Percentiles rank a stretch among this genome's conserved stretches.
These are phyloP conservation scores for Fusarium sp. DNA, from an alignment of 2,329 filamentous ascomycete genomes.

Conservation along the genomic window DNA sequence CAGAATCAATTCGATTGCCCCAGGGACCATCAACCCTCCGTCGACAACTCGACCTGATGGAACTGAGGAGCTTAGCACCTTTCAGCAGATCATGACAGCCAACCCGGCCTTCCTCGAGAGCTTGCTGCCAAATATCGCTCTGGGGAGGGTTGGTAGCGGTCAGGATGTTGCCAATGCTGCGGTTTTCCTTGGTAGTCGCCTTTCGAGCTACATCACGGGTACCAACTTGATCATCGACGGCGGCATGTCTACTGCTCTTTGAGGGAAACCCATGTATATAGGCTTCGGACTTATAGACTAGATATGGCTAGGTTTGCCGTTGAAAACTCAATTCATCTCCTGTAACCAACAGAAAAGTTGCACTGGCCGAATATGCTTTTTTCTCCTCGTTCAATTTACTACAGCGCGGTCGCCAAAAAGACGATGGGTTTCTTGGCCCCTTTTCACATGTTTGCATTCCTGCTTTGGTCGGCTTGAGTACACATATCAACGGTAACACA, in stretches of 20 bases:
- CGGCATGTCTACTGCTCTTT: constrained; percentile 13
- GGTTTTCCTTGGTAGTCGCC: constrained; percentile 38
- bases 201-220: constrained; percentile 38
- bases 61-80: constrained; percentile 35
- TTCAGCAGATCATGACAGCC: constrained; percentile 7
- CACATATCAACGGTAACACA: background rate
- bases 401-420: background rate
- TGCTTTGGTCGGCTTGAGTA: background rate
- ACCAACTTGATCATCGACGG: constrained; percentile 42
- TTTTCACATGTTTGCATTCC: background rate
- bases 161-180: constrained; percentile 42
- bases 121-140: constrained; percentile 18
- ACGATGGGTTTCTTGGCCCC: background rate
- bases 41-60: constrained; percentile 30
- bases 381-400: background rate
- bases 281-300: background rate
- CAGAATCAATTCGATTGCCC: constrained; percentile 40
- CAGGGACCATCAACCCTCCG: constrained; percentile 38
- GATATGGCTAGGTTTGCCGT: background rate
- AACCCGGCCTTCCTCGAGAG: constrained; percentile 16
- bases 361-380: background rate
- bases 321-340: background rate
- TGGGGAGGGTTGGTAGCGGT: constrained; percentile 25
- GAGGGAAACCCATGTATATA: background rate
- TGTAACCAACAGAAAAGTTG: background rate